Evolutionary conservation across 768 basidiomycete genomes (phyloP).

Genomic region (Clitopilus hobsonii): DNA sequence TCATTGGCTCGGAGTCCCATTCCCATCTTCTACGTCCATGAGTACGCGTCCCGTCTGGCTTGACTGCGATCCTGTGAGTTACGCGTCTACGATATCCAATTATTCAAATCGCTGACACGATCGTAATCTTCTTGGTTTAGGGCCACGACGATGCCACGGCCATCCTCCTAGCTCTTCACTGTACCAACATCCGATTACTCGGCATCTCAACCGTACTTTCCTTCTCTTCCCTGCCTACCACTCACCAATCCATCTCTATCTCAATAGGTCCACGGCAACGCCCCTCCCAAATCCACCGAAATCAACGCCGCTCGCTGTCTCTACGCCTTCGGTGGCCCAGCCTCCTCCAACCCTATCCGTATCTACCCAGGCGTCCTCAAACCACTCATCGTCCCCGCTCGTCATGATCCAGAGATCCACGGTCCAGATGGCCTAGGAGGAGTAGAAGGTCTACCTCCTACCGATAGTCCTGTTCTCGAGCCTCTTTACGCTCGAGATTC

Average conservation of each 20-base stretch:
- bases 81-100: too few species aligned
- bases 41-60: slow-evolving; percentile 47
- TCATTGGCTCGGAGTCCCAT: too few species aligned
- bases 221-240: neutral
- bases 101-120: too few species aligned
- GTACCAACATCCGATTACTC: slow-evolving; percentile 59
- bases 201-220: slow-evolving; percentile 75
- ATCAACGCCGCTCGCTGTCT: slow-evolving; percentile 77
- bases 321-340: slow-evolving; percentile 68
- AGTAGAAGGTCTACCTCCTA: slow-evolving; percentile 66
- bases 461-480: slow-evolving; percentile 42
- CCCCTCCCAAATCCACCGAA: slow-evolving; percentile 53
- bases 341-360: slow-evolving; percentile 34
- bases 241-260: neutral
- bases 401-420: slow-evolving; percentile 75
- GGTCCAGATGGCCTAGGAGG: slow-evolving; percentile 81
- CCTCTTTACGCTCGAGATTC: slow-evolving; percentile 40
- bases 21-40: neutral
- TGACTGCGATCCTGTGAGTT: slow-evolving; percentile 60
- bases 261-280: slow-evolving; percentile 76
- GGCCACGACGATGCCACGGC: slow-evolving; percentile 91
- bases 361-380: slow-evolving; percentile 68
- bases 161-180: slow-evolving; percentile 70
- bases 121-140: slow-evolving; percentile 35
- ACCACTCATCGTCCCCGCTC: slow-evolving; percentile 60